Evolutionary conservation across 768 basidiomycete genomes (phyloP).

Genomic region (Lactarius vividus): DNA sequence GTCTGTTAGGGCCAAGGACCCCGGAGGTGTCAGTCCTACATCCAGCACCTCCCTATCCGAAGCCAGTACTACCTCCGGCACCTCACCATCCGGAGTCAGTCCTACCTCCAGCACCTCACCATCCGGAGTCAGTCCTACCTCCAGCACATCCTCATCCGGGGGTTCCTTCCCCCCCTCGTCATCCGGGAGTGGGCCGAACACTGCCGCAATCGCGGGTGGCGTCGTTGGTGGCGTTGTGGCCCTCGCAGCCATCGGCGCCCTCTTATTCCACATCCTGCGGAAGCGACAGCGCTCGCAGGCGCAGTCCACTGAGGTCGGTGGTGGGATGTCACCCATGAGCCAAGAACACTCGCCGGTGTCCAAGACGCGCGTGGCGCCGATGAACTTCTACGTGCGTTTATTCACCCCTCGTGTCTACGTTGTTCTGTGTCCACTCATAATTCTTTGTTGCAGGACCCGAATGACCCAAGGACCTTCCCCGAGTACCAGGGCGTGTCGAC

Average conservation of each 20-base stretch:
- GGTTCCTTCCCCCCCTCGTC: not conserved
- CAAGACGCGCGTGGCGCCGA: not conserved
- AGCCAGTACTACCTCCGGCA: too few species aligned
- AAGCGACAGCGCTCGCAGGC: not conserved
- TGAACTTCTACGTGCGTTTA: conserved; percentile 13
- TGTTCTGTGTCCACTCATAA: not conserved
- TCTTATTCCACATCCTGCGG: not conserved
- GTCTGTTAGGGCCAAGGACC: too few species aligned
- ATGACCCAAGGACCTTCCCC: conserved; percentile 12
- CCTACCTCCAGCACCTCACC: too few species aligned
- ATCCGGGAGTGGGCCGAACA: not conserved
- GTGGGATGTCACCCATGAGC: too few species aligned
- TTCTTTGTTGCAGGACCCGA: conserved; percentile 9
- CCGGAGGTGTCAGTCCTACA: too few species aligned
- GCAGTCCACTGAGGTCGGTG: not conserved
- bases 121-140: too few species aligned
- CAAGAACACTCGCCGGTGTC: too few species aligned
- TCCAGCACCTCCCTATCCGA: not conserved
- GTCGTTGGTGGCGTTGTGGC: conserved; percentile 1
- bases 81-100: too few species aligned
- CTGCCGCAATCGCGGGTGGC: not conserved
- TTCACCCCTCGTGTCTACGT: too few species aligned
- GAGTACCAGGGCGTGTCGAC: not conserved
- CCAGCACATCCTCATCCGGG: too few species aligned
- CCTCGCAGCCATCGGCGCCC: not conserved